Percentiles rank a stretch among this genome's conserved stretches.
Evolutionary conservation across 192 early-diverging fungal species (phyloP).

Genomic region (Gaertneriomyces semiglobifer): DNA sequence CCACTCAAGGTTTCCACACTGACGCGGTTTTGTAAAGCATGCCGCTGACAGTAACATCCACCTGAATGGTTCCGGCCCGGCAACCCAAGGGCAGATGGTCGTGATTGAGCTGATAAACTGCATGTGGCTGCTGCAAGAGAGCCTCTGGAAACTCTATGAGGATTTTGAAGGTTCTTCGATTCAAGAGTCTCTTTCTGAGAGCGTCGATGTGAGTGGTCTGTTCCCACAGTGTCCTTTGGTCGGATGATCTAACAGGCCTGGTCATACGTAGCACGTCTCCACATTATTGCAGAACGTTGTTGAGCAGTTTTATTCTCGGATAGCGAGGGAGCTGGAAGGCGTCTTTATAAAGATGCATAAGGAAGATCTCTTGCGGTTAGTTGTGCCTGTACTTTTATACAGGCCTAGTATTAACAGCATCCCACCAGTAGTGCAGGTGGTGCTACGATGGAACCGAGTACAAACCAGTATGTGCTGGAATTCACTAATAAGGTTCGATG

Average conservation of each 20-base stretch:
- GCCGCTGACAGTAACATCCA: neutral
- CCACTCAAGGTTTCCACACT: neutral
- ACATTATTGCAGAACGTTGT: slow-evolving; percentile 53
- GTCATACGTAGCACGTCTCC: slow-evolving; percentile 38
- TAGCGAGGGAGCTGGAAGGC: slow-evolving; percentile 53
- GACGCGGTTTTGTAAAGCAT: neutral
- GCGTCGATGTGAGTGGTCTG: slow-evolving; percentile 42
- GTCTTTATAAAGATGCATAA: slow-evolving; percentile 61
- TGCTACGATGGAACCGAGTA: slow-evolving; percentile 35
- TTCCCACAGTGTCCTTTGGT: neutral
- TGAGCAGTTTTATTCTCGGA: slow-evolving; percentile 47
- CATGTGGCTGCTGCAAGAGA: slow-evolving; percentile 58
- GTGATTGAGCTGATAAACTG: slow-evolving; percentile 63
- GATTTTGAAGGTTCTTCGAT: slow-evolving; percentile 51
- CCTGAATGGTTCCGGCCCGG: slow-evolving; percentile 27
- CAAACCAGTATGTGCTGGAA: slow-evolving; percentile 60
- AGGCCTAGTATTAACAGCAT: no score
- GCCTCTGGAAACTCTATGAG: slow-evolving; percentile 55
- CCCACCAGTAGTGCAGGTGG: neutral
- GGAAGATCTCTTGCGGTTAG: slow-evolving; percentile 57
- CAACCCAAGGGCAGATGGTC: slow-evolving; percentile 43
- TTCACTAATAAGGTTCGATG: slow-evolving; percentile 56
- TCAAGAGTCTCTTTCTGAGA: slow-evolving; percentile 50
- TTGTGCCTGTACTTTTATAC: no score
- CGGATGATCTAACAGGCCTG: neutral